Evolutionary conservation across 345 rosid genomes (phyloP), one percentile per base, ranked within the genome.

Genomic region (Eucalyptus leucophloia): DNA sequence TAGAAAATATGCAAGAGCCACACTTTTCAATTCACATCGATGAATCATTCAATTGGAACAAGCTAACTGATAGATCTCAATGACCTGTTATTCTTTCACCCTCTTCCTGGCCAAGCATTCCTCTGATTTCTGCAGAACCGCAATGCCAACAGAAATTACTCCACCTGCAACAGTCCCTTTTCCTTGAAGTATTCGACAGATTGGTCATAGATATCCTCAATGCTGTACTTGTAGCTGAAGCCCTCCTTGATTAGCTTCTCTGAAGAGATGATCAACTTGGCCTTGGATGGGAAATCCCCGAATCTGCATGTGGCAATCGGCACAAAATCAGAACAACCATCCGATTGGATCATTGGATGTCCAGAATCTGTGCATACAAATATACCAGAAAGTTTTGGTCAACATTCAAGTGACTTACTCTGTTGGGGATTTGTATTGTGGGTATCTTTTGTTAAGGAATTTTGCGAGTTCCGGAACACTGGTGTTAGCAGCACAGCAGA

Each of bases 171-270:
- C 47, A 90, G 49, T 53, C 95, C 96, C 88, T 92, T 93, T 13
- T 92, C 88, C 93, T 95, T 95, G 60, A 92, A 88, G 91, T 90
- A 93, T 87, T 94, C 94, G 86, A 96, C 89, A 77, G 94, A 93
- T 89, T 96, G 94, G 92, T 97, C 99, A 92, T 94, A 98, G 49
- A 95, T 93, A 89, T 97, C 98, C 88, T 93, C 95, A 44, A 98
- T 90, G 32, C 96, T 95, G 92, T 92, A 92, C 92, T 98, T 93
- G 92, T 93, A 97, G 86, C 77, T 86, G 92, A 98, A 98, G 32
- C 99, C 97, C 90, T 95, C 98, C 7, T 77, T 92, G 60, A 92
- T 80, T 23, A 98, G 96, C 94, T 97, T 98, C 89, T 94, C 92
- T 1, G 98, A 97, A 26, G 98, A 95, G 19, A 98, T 30, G 26